These are phyloP conservation scores for Theobroma cacao DNA, from an alignment of 345 rosid species.

Conservation along the genomic window DNA sequence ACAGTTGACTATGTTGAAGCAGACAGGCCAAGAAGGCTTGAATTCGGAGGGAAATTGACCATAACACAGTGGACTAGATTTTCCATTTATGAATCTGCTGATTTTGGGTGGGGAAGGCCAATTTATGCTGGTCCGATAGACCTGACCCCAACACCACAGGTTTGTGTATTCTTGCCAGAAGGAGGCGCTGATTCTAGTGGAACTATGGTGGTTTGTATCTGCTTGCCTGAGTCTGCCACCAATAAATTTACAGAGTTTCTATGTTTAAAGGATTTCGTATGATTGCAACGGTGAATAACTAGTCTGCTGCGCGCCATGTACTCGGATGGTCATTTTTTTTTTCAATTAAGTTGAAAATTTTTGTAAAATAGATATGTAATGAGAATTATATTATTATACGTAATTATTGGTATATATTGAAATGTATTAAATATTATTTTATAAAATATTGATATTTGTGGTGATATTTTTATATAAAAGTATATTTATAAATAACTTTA, in stretches of 20 bases:
- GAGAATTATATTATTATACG: no score
- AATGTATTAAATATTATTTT: no score
- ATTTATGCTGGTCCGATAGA: constrained; percentile 82
- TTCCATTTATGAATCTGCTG: constrained; percentile 71
- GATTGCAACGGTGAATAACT: no score
- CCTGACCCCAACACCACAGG: constrained; percentile 89
- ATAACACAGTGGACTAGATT: constrained; percentile 95
- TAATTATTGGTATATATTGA: no score
- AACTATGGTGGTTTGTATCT: constrained; percentile 67
- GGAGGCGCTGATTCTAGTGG: constrained; percentile 52
- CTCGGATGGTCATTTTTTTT: no score
- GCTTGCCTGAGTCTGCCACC: constrained; percentile 72
- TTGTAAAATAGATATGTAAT: no score
- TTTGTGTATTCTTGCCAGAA: constrained; percentile 79
- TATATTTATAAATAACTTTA: no score
- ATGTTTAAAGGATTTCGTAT: constrained; percentile 27
- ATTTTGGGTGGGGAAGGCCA: constrained; percentile 92
- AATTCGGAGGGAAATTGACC: constrained; percentile 83
- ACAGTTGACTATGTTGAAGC: constrained; percentile 66
- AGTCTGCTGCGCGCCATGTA: no score
- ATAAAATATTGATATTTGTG: no score
- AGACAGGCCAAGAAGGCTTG: constrained; percentile 69
- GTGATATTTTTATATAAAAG: no score
- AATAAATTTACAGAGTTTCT: constrained; percentile 46
- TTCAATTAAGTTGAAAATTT: no score